Evolutionary conservation across 2,329 filamentous ascomycete species (phyloP).

Genomic region (Bipolaris zeicola): DNA sequence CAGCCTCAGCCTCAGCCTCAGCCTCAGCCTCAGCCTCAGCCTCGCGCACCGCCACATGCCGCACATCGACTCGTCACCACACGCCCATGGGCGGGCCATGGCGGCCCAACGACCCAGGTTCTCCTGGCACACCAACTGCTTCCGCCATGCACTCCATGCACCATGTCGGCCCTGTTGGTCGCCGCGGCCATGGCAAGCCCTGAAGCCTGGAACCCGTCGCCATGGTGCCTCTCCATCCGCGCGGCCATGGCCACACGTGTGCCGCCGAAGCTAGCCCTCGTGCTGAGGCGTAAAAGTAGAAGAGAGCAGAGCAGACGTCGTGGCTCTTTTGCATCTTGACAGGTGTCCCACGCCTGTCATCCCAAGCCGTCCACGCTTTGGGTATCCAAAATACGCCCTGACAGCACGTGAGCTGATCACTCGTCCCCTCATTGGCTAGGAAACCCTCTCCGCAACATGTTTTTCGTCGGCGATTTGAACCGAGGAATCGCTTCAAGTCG

Average conservation of each 20-base stretch:
- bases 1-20: too few relatives aligned
- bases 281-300: neutral
- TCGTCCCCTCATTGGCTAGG: constrained; percentile 15
- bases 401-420: constrained; percentile 15
- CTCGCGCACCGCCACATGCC: neutral
- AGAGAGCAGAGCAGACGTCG: neutral
- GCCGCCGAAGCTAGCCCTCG: constrained; percentile 11
- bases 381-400: neutral
- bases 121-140: neutral
- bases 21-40: neutral
- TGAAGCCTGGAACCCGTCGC: constrained; percentile 4
- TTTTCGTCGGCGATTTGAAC: constrained; percentile 14
- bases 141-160: neutral
- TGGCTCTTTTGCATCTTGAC: neutral
- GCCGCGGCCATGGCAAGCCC: neutral
- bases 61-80: neutral
- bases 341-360: neutral
- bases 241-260: constrained; percentile 7
- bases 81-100: neutral
- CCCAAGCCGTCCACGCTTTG: neutral
- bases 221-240: neutral
- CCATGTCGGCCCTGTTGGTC: neutral
- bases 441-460: constrained; percentile 10
- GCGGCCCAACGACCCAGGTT: neutral
- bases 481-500: constrained; percentile 13